phyloP scores from a whole-genome alignment of 352 stramenopile genomes.

The Phytophthora hibernalis region DNA sequence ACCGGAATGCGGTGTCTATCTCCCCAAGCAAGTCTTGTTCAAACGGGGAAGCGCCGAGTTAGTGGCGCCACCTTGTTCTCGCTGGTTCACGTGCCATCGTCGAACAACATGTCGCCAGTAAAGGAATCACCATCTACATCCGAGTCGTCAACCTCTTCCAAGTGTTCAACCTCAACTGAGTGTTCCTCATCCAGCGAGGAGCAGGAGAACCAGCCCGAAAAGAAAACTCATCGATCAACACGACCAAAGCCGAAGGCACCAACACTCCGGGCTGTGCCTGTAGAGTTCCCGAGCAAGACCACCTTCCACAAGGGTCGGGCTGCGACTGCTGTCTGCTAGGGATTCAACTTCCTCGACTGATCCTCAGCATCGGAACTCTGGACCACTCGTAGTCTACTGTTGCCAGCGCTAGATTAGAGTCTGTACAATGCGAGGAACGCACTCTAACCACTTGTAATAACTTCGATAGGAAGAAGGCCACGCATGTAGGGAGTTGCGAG shows the following conservation, averaged over 20 bases:
- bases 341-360: background rate
- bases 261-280: conserved; percentile 28
- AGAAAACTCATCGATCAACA: background rate
- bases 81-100: conserved; percentile 38
- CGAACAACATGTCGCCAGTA: conserved; percentile 14
- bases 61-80: conserved; percentile 39
- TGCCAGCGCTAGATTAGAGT: conserved; percentile 12
- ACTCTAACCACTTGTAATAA: background rate
- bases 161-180: conserved; percentile 14
- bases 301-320: conserved; percentile 39
- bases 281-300: conserved; percentile 43
- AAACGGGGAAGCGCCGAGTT: conserved; percentile 31
- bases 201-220: conserved; percentile 8
- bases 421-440: conserved; percentile 19
- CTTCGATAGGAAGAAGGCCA: conserved; percentile 1
- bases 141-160: conserved; percentile 8
- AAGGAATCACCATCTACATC: conserved; percentile 28
- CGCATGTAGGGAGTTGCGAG: conserved; percentile 2
- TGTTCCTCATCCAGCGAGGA: conserved; percentile 27
- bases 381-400: conserved; percentile 11
- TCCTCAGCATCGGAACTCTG: conserved; percentile 21
- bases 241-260: conserved; percentile 22
- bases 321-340: conserved; percentile 26
- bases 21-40: conserved; percentile 49
- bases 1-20: conserved; percentile 33